Evolutionary conservation across 1,139 yeast genomes (phyloP).

Genomic region (Pichia sp.): DNA sequence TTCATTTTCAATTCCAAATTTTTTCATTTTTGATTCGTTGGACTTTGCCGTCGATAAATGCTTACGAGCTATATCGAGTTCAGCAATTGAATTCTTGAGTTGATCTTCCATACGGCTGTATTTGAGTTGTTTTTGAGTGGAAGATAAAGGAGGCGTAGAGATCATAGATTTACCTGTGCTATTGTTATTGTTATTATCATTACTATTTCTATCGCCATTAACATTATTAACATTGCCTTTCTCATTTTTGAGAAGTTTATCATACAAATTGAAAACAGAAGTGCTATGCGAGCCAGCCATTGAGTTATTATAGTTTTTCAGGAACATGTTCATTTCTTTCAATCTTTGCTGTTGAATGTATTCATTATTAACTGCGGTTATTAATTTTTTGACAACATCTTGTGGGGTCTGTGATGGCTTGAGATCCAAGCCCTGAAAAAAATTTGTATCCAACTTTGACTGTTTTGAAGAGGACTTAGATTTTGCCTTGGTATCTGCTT

Average conservation of each 20-base stretch:
- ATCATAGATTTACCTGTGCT: neutral
- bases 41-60: conserved; percentile 21
- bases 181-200: conserved; percentile 4
- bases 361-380: conserved; percentile 32
- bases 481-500: conserved; percentile 1
- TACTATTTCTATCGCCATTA: conserved; percentile 10
- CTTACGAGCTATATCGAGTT: conserved; percentile 19
- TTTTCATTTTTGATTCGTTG: conserved; percentile 16
- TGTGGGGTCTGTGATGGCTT: conserved; percentile 28
- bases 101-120: conserved; percentile 27
- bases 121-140: conserved; percentile 21
- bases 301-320: conserved; percentile 31
- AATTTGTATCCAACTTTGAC: conserved; percentile 1
- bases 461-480: conserved; percentile 1
- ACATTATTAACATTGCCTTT: neutral
- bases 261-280: conserved; percentile 11
- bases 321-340: conserved; percentile 26
- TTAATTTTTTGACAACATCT: conserved; percentile 30
- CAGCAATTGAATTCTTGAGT: conserved; percentile 20
- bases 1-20: conserved; percentile 2
- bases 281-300: conserved; percentile 13
- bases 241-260: conserved; percentile 9
- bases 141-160: conserved; percentile 13
- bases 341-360: conserved; percentile 32
- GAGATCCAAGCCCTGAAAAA: conserved; percentile 24